Base-by-base conservation (phyloP, 495 filamentous ascomycete species). In the Podospora pseudoanserina region DNA sequence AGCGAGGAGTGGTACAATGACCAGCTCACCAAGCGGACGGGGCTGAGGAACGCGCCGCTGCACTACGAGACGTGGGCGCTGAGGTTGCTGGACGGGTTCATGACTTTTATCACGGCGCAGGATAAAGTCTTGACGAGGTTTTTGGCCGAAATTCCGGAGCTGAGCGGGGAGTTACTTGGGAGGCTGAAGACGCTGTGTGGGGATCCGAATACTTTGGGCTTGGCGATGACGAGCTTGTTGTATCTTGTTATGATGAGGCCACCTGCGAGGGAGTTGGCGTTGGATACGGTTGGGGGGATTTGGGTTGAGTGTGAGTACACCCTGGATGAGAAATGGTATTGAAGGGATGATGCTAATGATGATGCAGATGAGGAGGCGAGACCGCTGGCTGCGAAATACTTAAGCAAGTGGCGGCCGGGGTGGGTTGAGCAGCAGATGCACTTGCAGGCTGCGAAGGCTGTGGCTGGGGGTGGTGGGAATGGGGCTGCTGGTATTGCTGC, bases 1-100 rank as follows among this genome's bases (percentile, higher is more conserved):
- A 94, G 90, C 72, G 95, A 99, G 77, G 95, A 99, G 79, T 99
- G 94, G 94, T 98, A 96, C 79, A 95, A 92, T 74, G 96, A 97
- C 76, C 86, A 86, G 54, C 78, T 97, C 27, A 80, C 84, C 56
- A 79, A 82, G 58, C 80, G 81, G 20, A 71, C 75, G 9, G 79
- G 80, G 27, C n/a, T 57, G 19, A 63, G 19, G 4, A 79, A 83
- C 0, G 77, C 84, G 7, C 78, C 83, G 7, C 73, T 86, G 34
- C 84, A 94, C 71, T 98, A 97, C 76, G 89, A 92, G 65, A 87
- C 85, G 73, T 97, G 92, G 88, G 86, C 88, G 15, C 79, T 93
- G 65, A 89, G 88, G 68, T 82, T 97, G 23, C 80, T 99, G 20
- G 93, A 97, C 75, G 90, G 89, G n/a, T 90, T 98, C 67, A 74